Conservation (phyloP, 495 filamentous ascomycete species). For the Sporormia fimetaria region DNA sequence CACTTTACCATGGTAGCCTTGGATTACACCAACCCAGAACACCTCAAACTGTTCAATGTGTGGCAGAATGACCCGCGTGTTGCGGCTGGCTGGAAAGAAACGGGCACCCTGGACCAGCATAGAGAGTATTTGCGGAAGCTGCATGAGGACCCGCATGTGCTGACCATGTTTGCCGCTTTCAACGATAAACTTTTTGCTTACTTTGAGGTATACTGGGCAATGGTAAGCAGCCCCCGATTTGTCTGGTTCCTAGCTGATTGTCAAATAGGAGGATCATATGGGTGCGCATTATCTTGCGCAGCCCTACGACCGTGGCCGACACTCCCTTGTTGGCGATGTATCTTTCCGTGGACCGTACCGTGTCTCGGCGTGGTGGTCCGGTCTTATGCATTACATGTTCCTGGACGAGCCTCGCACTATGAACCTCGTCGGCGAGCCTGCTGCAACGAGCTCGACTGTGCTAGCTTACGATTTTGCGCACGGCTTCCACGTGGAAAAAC, state of each 20-base stretch:
- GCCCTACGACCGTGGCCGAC: constrained; percentile 56
- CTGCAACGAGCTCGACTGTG: constrained; percentile 47
- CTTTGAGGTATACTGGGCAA: constrained; percentile 62
- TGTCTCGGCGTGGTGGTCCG: constrained; percentile 58
- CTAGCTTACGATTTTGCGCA: constrained; percentile 56
- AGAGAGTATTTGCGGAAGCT: constrained; percentile 47
- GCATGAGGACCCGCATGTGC: constrained; percentile 51
- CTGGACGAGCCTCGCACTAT: constrained; percentile 56
- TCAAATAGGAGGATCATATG: constrained; percentile 49
- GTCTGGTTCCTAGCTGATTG: constrained; percentile 2
- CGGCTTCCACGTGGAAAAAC: constrained; percentile 53
- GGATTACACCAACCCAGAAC: constrained; percentile 42
- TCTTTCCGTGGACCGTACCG: constrained; percentile 52
- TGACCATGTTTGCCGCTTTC: constrained; percentile 51
- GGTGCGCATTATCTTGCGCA: constrained; percentile 53
- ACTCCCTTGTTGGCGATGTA: constrained; percentile 55
- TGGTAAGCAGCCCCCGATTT: constrained; percentile 35
- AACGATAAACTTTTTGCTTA: constrained; percentile 53
- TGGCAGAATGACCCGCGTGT: constrained; percentile 66
- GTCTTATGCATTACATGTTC: constrained; percentile 58
- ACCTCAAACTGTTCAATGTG: constrained; percentile 49
- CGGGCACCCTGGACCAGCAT: constrained; percentile 52
- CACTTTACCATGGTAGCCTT: constrained; percentile 55
- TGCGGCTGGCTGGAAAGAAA: constrained; percentile 57
- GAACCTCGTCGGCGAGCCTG: constrained; percentile 54